Percentiles rank a stretch among this genome's conserved stretches.
Conservation (phyloP, 768 basidiomycete genomes). For the Leccinellum luteum region DNA sequence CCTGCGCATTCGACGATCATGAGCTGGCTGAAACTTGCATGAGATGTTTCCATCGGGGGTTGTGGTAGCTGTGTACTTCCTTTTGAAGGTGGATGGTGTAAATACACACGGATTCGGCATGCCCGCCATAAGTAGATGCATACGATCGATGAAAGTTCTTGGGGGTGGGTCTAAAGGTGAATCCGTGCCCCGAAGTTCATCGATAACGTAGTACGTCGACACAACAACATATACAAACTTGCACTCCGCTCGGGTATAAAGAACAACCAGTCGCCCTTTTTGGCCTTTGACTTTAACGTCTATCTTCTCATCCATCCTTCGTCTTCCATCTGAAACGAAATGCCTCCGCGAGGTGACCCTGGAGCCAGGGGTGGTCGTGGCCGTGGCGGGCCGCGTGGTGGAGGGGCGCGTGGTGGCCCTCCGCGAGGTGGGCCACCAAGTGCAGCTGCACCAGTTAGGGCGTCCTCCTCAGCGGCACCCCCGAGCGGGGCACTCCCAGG, state of each 20-base stretch:
- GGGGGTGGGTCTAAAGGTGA: not conserved
- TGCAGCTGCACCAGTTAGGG: slow-evolving; percentile 7
- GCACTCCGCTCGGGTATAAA: slow-evolving; percentile 17
- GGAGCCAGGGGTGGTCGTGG: slow-evolving; percentile 25
- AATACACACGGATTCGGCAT: not conserved
- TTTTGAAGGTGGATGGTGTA: slow-evolving; percentile 8
- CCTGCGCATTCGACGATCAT: slow-evolving; percentile 56
- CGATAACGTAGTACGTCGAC: slow-evolving; percentile 2
- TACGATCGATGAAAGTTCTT: not conserved
- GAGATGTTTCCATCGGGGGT: not conserved
- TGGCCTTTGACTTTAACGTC: slow-evolving; percentile 15
- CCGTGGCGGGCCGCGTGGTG: slow-evolving; percentile 27
- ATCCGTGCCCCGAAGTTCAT: not conserved
- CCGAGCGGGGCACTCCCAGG: slow-evolving; percentile 34
- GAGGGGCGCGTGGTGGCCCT: slow-evolving; percentile 28
- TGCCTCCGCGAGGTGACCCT: slow-evolving; percentile 39
- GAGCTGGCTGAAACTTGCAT: slow-evolving; percentile 51
- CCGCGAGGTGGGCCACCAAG: slow-evolving; percentile 28
- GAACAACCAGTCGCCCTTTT: slow-evolving; percentile 6
- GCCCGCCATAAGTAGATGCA: not conserved
- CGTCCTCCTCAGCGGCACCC: slow-evolving; percentile 20
- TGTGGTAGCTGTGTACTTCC: not conserved
- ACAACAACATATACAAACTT: slow-evolving; percentile 33
- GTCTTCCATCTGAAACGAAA: slow-evolving; percentile 15
- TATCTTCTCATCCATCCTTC: slow-evolving; percentile 10